Percentiles rank a stretch among this genome's conserved stretches.
These are phyloP conservation scores for Penicillium oxalicum DNA, from an alignment of 2,329 filamentous ascomycete genomes.

Conservation along the genomic window DNA sequence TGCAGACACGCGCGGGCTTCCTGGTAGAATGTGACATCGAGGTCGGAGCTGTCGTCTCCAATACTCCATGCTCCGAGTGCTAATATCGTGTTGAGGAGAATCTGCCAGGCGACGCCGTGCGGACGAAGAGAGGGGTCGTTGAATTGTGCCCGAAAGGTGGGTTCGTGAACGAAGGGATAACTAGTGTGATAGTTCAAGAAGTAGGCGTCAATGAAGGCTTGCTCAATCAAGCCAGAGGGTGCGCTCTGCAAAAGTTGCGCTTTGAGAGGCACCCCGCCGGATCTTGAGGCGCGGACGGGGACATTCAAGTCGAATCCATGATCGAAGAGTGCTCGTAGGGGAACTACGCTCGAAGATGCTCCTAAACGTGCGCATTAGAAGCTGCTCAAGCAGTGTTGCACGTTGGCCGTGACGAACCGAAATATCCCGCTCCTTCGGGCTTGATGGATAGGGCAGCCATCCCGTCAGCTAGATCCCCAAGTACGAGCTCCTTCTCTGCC, in stretches of 20 bases:
- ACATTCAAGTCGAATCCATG: constrained; percentile 38
- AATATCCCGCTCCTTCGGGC: constrained; percentile 37
- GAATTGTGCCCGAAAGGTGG: constrained; percentile 44
- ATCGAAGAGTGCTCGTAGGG: constrained; percentile 33
- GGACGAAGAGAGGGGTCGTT: constrained; percentile 40
- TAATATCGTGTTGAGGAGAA: constrained; percentile 42
- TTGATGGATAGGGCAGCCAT: constrained; percentile 39
- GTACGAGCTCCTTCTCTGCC: constrained; percentile 35
- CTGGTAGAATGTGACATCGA: constrained; percentile 43
- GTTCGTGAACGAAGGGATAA: constrained; percentile 46
- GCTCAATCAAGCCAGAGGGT: constrained; percentile 35
- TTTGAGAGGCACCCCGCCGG: constrained; percentile 31
- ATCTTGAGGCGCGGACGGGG: constrained; percentile 25
- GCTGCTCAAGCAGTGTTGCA: background rate
- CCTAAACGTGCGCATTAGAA: constrained; percentile 14
- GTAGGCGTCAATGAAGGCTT: constrained; percentile 42
- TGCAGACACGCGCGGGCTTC: constrained; percentile 44
- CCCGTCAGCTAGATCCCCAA: constrained; percentile 36
- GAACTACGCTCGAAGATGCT: constrained; percentile 37
- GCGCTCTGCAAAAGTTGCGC: constrained; percentile 35
- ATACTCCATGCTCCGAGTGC: constrained; percentile 44
- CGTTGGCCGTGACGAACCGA: constrained; percentile 20
- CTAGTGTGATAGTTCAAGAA: constrained; percentile 44
- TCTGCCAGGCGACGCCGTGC: constrained; percentile 40
- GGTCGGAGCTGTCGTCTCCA: constrained; percentile 36